phyloP scores from a whole-genome alignment of 306 rosid species.

The Dryas drummondii region DNA sequence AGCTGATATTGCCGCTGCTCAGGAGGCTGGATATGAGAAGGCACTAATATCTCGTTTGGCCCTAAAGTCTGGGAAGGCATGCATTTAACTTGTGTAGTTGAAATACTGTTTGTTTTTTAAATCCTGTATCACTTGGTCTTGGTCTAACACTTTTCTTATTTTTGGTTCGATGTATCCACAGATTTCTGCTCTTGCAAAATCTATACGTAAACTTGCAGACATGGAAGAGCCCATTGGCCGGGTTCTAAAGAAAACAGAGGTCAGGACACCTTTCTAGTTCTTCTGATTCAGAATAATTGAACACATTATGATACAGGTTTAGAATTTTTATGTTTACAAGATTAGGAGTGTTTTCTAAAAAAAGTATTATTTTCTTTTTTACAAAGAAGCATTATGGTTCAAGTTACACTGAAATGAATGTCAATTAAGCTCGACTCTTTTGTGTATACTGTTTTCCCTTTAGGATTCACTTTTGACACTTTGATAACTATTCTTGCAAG shows the following conservation, averaged over 20 bases:
- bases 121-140: neutral
- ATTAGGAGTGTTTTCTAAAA: neutral
- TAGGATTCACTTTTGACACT: slow-evolving; percentile 21
- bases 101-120: neutral
- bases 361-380: too few relatives aligned
- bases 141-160: neutral
- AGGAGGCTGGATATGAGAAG: slow-evolving; percentile 59
- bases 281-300: neutral
- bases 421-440: neutral
- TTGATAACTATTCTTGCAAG: slow-evolving; percentile 32
- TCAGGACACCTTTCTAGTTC: slow-evolving; percentile 29
- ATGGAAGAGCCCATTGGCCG: slow-evolving; percentile 87
- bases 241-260: slow-evolving; percentile 74
- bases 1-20: slow-evolving; percentile 70
- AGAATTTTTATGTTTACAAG: neutral
- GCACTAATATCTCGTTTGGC: slow-evolving; percentile 76
- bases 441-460: neutral
- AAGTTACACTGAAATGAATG: neutral
- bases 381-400: neutral
- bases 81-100: slow-evolving; percentile 1
- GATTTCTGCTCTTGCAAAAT: slow-evolving; percentile 65
- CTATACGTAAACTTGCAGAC: slow-evolving; percentile 74
- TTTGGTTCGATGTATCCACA: slow-evolving; percentile 25
- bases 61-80: slow-evolving; percentile 73
- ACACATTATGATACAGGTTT: neutral